Evolutionary conservation across 331 rosid genomes (phyloP), one percentile per base, ranked within the genome.

Genomic region (Cydonia oblonga): DNA sequence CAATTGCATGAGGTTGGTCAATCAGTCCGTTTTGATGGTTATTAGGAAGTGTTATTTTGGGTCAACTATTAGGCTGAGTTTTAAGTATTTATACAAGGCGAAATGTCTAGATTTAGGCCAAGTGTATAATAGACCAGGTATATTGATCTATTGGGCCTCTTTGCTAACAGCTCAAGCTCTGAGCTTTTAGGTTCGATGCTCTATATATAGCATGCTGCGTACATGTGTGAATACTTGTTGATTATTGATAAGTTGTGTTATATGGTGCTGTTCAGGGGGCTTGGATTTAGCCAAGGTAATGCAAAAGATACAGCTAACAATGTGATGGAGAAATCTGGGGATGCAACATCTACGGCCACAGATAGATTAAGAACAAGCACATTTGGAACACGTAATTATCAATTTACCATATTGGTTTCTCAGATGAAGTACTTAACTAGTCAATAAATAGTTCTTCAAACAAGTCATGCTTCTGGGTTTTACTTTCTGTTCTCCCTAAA

Each of bases 311-410:
- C 26, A 6, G 53, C 65, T 32, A 62, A 76, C 28, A 53, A 79
- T 51, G 22, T 65, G 33, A 80, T 32, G 78, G n/a, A 70, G 56
- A 24, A 44, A 32, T 82, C 78, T 42, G 88, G 72, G 76, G 88
- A 76, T 69, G 90, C 82, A 70, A 88, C 88, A 52, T 81, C 76
- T 29, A 68, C 22, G 60, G 82, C 85, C 68, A 66, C 81, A 4
- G 79, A 78, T 8, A 74, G 74, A 18, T 30, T 62, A 18, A 62
- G 14, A 76, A 65, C 72, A 59, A 77, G 70, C 35, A 71, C 84
- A 71, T 69, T 80, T 30, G 87, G 82, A 63, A 77, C 84, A 2
- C 84, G 95, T 86, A 75, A 53, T 52, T 38, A 38, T 72, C 62
- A 24, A 26, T 70, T 5, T 22, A 23, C 3, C 33, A 30, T 32